Evolutionary conservation across 148 eudicot species (phyloP).

Genomic region (Spergularia bocconei): DNA sequence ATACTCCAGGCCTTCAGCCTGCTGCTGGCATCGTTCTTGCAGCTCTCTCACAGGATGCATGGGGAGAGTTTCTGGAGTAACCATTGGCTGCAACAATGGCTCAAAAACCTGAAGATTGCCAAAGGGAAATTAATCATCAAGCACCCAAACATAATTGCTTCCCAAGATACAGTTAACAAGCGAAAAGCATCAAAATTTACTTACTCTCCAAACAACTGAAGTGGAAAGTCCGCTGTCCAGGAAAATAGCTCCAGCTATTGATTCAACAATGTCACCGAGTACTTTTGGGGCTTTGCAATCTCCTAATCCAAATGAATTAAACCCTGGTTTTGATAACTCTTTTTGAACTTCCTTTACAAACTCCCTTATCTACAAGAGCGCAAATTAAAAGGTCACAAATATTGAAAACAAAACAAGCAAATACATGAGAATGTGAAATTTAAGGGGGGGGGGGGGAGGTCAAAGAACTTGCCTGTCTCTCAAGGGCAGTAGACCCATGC

Average conservation of each 20-base stretch:
- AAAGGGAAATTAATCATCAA: background rate
- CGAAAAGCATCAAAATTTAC: slow-evolving; percentile 11
- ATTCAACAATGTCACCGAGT: slow-evolving; percentile 95
- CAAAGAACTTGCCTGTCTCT: slow-evolving; percentile 63
- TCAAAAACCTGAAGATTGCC: slow-evolving; percentile 62
- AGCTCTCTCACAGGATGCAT: slow-evolving; percentile 99
- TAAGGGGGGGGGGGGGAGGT: background rate
- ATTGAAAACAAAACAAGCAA: background rate
- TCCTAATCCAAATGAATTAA: slow-evolving; percentile 92
- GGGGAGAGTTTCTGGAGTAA: slow-evolving; percentile 96
- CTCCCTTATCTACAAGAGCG: slow-evolving; percentile 60
- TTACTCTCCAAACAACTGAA: slow-evolving; percentile 79
- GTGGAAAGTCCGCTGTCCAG: slow-evolving; percentile 74
- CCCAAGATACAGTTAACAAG: background rate
- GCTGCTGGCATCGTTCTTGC: slow-evolving; percentile 98
- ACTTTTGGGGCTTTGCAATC: slow-evolving; percentile 99
- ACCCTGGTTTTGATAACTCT: slow-evolving; percentile 67
- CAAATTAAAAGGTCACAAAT: background rate
- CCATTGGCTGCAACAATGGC: slow-evolving; percentile 95
- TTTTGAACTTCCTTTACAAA: slow-evolving; percentile 85
- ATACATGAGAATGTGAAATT: background rate
- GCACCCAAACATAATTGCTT: background rate
- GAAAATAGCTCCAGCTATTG: slow-evolving; percentile 94
- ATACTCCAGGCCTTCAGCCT: slow-evolving; percentile 95
- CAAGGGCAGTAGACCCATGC: slow-evolving; percentile 96